Conservation (phyloP, 805 yeast genomes). For the Sugiyamaella lignohabitans region DNA sequence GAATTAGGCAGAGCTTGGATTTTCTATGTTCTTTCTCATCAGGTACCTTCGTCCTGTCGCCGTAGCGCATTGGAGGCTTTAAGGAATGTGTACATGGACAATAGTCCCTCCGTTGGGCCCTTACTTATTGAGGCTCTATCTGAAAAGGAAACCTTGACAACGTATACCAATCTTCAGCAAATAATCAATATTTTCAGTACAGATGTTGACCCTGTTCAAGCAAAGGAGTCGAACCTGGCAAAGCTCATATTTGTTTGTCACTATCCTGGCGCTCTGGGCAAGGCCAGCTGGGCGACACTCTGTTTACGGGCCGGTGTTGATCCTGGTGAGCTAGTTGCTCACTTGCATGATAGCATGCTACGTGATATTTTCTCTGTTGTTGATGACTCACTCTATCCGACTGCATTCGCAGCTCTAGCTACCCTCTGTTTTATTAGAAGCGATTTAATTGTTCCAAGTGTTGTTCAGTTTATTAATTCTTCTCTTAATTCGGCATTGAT, state of each 20-base stretch:
- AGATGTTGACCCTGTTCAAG: constrained; percentile 7
- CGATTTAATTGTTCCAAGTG: constrained; percentile 43
- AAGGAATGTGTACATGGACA: background rate
- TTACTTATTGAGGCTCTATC: background rate
- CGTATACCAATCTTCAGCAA: background rate
- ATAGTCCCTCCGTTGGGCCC: background rate
- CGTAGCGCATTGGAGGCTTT: background rate
- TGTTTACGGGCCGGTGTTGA: constrained; percentile 55
- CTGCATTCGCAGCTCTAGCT: constrained; percentile 29
- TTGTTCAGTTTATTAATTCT: constrained; percentile 29
- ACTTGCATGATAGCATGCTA: constrained; percentile 25
- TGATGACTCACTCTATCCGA: constrained; percentile 20
- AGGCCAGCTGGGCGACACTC: constrained; percentile 72
- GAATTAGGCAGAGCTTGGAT: background rate
- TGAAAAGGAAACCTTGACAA: background rate
- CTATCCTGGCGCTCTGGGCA: constrained; percentile 33
- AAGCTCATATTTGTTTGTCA: constrained; percentile 40
- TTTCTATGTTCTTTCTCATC: background rate
- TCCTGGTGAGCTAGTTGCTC: constrained; percentile 50
- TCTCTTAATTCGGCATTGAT: background rate
- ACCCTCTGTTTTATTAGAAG: constrained; percentile 54
- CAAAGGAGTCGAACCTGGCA: constrained; percentile 14
- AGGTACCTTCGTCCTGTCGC: background rate
- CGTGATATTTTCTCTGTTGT: constrained; percentile 22
- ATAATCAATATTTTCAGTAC: constrained; percentile 4